These are phyloP conservation scores for Catunica adiposa DNA, from an alignment of 2,329 filamentous ascomycete genomes.

Conservation along the genomic window DNA sequence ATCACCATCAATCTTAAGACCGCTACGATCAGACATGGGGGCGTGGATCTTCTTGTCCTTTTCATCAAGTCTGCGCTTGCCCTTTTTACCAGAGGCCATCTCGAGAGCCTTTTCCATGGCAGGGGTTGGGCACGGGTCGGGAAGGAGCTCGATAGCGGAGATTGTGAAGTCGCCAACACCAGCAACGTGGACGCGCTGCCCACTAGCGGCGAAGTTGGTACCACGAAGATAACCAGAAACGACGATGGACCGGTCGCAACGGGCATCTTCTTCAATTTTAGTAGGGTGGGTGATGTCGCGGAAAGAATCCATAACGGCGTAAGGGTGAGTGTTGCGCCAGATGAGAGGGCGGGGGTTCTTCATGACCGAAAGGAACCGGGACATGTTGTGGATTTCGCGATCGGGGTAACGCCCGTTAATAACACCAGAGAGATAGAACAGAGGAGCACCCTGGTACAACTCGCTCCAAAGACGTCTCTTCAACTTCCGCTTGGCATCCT, in stretches of 20 bases:
- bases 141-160: conserved; percentile 66
- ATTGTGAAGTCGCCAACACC: conserved; percentile 82
- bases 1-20: conserved; percentile 90
- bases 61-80: conserved; percentile 67
- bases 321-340: conserved; percentile 93
- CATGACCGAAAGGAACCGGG: conserved; percentile 93
- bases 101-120: conserved; percentile 74
- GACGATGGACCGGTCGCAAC: conserved; percentile 79
- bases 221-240: conserved; percentile 87
- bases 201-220: conserved; percentile 77
- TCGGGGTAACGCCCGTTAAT: conserved; percentile 95
- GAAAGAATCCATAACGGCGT: conserved; percentile 84
- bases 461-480: conserved; percentile 97
- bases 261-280: conserved; percentile 70
- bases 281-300: conserved; percentile 90
- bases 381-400: conserved; percentile 88
- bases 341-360: conserved; percentile 94
- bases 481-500: conserved; percentile 85
- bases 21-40: conserved; percentile 95
- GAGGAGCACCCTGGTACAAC: conserved; percentile 86
- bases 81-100: conserved; percentile 65
- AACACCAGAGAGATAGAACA: conserved; percentile 93
- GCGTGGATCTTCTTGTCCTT: conserved; percentile 95
- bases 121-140: conserved; percentile 90
- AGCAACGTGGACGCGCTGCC: conserved; percentile 79